Evolutionary conservation across 2,329 filamentous ascomycete genomes (phyloP), one percentile per base, ranked within the genome.

Genomic region (Xylaria sp.): DNA sequence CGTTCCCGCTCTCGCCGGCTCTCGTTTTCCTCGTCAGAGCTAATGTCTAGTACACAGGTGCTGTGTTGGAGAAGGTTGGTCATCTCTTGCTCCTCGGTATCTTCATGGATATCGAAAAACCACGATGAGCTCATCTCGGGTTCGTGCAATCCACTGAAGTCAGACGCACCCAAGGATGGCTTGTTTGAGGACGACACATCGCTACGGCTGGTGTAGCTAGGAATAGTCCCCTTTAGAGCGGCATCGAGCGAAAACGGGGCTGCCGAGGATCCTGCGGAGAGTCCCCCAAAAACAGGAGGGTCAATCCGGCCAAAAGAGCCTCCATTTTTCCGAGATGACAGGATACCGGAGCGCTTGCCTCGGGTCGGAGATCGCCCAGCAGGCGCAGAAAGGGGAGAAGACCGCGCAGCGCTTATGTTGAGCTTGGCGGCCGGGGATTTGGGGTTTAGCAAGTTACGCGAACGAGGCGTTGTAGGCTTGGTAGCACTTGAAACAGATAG

Each of bases 41-140:
- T 94, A 76, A 98, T 94, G 78, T 98, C 95, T 3, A 98, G 87
- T 0, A 91, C 90, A 72, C 91, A 91, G 8, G 95, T 95, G 65
- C 91, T 92, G 83, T 98, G 95, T 81, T 98, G 93, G 82, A 98
- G 93, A 48, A 97, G 84, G 76, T 97, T 98, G 75, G 94, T 93
- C 81, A 96, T 92, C 78, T 97, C 91, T 78, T 98, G 92, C 78
- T 97, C 93, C 8, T 92, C 89, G 0, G 93, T 94, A 80, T 99
- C 95, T 78, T 97, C 93, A 78, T 98, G 91, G 76, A 99, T 98
- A 68, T 95, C 92, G 78, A 99, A 98, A 84, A 92, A 92, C 94
- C 94, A 98, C 67, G 86, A 86, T 41, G 89, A 86, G 77, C 91
- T 88, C 75, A 86, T 80, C 63, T 87, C 84, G 25, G 84, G 77